Evolutionary conservation across 805 yeast genomes (phyloP).

Genomic region (Ogataea nitratoaversa): DNA sequence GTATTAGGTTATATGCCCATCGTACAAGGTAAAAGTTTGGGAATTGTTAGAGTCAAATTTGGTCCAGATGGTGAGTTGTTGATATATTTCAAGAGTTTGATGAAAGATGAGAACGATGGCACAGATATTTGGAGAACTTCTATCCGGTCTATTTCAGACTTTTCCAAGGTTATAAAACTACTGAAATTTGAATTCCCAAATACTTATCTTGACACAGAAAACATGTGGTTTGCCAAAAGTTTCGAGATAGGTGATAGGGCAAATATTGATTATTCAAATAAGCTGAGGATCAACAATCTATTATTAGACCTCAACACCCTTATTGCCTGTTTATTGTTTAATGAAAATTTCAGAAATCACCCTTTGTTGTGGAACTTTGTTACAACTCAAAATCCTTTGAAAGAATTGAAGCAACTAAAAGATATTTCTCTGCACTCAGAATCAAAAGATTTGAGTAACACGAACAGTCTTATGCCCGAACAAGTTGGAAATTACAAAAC

Average conservation of each 20-base stretch:
- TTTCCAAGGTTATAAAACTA: slow-evolving; percentile 31
- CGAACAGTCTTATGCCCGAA: slow-evolving; percentile 28
- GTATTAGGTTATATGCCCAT: slow-evolving; percentile 18
- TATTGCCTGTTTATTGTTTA: slow-evolving; percentile 39
- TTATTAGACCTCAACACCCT: slow-evolving; percentile 46
- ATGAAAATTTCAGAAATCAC: slow-evolving; percentile 32
- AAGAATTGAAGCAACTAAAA: slow-evolving; percentile 18
- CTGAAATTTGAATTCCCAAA: slow-evolving; percentile 34
- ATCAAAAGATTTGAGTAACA: not conserved
- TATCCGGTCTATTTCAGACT: slow-evolving; percentile 29
- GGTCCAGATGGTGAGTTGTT: slow-evolving; percentile 24
- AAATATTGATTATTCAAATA: slow-evolving; percentile 32
- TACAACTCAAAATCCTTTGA: slow-evolving; percentile 24
- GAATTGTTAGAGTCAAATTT: slow-evolving; percentile 33
- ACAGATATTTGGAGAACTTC: slow-evolving; percentile 6
- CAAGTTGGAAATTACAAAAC: slow-evolving; percentile 41
- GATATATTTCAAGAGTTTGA: slow-evolving; percentile 20
- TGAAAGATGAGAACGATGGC: slow-evolving; percentile 2
- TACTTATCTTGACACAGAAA: slow-evolving; percentile 23
- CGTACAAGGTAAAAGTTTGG: slow-evolving; percentile 24
- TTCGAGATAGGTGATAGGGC: slow-evolving; percentile 18
- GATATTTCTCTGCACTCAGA: slow-evolving; percentile 1
- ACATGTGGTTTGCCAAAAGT: slow-evolving; percentile 22
- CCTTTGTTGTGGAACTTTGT: slow-evolving; percentile 42
- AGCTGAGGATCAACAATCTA: slow-evolving; percentile 44